Base-by-base conservation (phyloP, 1,284 basidiomycete species). In the Vanrija pseudolonga region DNA sequence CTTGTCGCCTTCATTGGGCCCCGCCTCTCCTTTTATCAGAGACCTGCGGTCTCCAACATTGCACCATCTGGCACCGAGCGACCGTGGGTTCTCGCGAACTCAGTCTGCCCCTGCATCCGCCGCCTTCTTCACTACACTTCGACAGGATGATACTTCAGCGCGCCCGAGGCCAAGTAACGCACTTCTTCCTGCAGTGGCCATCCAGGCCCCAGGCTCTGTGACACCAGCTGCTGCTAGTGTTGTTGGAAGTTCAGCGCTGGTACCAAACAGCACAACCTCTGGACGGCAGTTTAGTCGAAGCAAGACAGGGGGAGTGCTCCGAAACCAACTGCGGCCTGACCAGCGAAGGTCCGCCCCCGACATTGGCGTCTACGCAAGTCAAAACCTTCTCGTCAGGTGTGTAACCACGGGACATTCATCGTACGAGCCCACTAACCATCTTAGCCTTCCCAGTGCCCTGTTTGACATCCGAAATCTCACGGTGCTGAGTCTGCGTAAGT, bases 381-480 rank as follows among this genome's bases (percentile, higher is more conserved):
- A 63, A 12, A 76, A 76, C 45, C 41, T 36, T 12, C 59, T 76
- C 12, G 64, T 62, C 1, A 68, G 59, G 73, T 73, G 46, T 46
- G 67, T 60, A n/a, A 19, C 11, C 15, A 7, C 26, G 7, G 11
- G 26, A 26, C 7, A 26, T 26, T 26, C n/a, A 11, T 26, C 26
- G 6, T 2, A 6, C 26, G 26, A 41, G 41, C 11, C 8, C 12
- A 39, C 20, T 26, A 12, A 45, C n/a, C 22, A 8, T 20, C n/a
- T 19, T 47, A 74, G 74, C 26, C 57, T 77, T 2, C 75, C 75
- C 2, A 72, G 65, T 24, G 72, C 72, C 0, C 49, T 77, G 45
- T 77, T 77, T 41, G 71, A 75, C 46, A 63, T 76, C 11, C 51
- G 63, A 0, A 73, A 75, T 51, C 54, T 77, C 17, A 73, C 71